Base-by-base conservation (phyloP, 2,329 filamentous ascomycete genomes). In the Venturia effusa region DNA sequence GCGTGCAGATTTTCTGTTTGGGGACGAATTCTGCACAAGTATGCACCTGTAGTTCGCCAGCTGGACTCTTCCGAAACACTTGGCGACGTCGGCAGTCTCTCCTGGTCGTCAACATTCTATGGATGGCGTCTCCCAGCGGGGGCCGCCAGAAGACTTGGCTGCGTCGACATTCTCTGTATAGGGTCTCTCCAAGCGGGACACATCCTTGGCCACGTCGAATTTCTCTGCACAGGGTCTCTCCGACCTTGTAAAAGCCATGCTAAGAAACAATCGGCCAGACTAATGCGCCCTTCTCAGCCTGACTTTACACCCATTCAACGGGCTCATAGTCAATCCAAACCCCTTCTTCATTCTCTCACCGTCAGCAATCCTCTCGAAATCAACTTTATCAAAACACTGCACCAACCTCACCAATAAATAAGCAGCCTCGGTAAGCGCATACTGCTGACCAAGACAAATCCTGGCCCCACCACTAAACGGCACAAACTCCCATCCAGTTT, bases 361-460 rank as follows among this genome's bases (percentile, higher is more conserved):
- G 34, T 40, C 32, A 19, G 64, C 37, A 19, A 7, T n/a, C 30
- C 45, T 37, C 30, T 8, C 24, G 32, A 37, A 66, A 40, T 64
- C 63, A 61, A 66, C 66, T 2, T 51, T 43, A 63, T 69, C 68
- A 51, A 68, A 71, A 15, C 54, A 22, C 64, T 71, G 70, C 59
- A 71, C 54, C 37, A 72, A 59, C 19, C 70, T 57, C 11, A 70
- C 70, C n/a, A 67, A 63, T 3, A 70, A 40, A 63, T 70, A 71
- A 37, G 59, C 60, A 13, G 66, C 68, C 48, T 71, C 70, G 7
- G 61, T 71, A 5, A 70, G 61, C 8, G 70, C 70, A 39, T 69
- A 71, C 65, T 69, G 68, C 63, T 71, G 65, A 67, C 69, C 67
- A 22, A 69, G 59, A 62, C 69, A 69, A 32, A 69, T 66, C 32